Base-by-base conservation (phyloP, 768 basidiomycete species). In the Sutorius australiensis region DNA sequence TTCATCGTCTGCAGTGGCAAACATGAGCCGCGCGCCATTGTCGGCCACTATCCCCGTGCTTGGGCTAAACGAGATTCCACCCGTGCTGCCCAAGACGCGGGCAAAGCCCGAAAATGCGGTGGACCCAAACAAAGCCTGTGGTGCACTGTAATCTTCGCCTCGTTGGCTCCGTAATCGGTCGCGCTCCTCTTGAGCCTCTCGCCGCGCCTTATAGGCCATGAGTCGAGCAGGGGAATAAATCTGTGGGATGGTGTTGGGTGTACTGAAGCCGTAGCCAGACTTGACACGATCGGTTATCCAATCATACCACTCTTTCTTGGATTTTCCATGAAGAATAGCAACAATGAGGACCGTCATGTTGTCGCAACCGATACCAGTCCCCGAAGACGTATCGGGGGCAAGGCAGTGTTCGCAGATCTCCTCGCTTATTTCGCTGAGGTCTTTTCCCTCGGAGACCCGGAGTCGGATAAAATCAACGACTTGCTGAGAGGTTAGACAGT, bases 321-420 rank as follows among this genome's bases (percentile, higher is more conserved):
- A 89, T 54, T 84, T 83, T 37, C 91, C 95, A 56, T 89, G 80
- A 31, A 95, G 79, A 41, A 99, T 70, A 7, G 92, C 97, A 52
- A 98, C 80, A 48, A 99, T 82, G 60, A 98, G 79, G 45, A 97
- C 76, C 0, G 97, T 99, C 97, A 99, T 99, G 75, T 99, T 98
- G 74, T 99, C 97, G 68, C 95, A 98, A 17, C 97, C 97, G 57
- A 98, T 91, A 12, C 97, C 97, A 40, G 84, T 83, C 44, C 90
- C 91, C 33, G 89, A 89, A 21, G 87, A 86, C 2, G 91, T 90
- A 67, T 97, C 93, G 1, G 95, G 95, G 21, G 97, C 95, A 43
- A 98, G 79, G 65, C 97, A 98, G 60, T 89, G 86, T 54, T 92
- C 88, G 71, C 95, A 95, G 60, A 98, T 84, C 63, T 83, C 79